Evolutionary conservation across 2,329 filamentous ascomycete genomes (phyloP).

Genomic region (Colletotrichum gigasporum): DNA sequence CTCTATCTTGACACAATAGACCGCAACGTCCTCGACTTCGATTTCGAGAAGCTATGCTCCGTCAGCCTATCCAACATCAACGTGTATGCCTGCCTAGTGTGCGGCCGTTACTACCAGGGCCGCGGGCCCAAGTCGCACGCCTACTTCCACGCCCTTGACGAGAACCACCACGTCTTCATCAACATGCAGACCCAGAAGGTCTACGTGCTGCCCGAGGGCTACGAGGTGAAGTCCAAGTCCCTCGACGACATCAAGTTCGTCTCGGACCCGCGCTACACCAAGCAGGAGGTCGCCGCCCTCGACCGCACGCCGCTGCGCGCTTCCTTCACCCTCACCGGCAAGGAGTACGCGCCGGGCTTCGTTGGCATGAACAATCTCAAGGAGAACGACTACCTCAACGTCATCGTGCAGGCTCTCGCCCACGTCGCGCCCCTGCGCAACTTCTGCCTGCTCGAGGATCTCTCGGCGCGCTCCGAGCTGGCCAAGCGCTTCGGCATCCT

Average conservation of each 20-base stretch:
- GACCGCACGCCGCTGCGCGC: constrained; percentile 69
- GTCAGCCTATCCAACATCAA: constrained; percentile 98
- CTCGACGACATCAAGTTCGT: constrained; percentile 99
- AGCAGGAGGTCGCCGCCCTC: constrained; percentile 80
- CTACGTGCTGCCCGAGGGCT: constrained; percentile 93
- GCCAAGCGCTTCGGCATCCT: constrained; percentile 89
- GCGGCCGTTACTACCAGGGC: constrained; percentile 97
- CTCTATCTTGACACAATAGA: constrained; percentile 98
- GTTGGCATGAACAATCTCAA: constrained; percentile 99
- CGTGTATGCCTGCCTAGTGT: constrained; percentile 96
- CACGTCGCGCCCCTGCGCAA: constrained; percentile 92
- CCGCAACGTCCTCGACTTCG: constrained; percentile 92
- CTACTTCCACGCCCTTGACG: constrained; percentile 96
- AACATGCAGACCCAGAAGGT: constrained; percentile 95
- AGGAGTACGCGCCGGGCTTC: constrained; percentile 91
- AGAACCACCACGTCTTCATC: constrained; percentile 97
- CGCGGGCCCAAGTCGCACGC: constrained; percentile 93
- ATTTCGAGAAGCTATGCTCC: constrained; percentile 98
- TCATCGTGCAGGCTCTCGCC: constrained; percentile 88
- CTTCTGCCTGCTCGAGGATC: constrained; percentile 88
- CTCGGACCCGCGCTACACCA: constrained; percentile 87
- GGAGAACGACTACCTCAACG: constrained; percentile 98
- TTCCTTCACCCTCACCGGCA: constrained; percentile 82
- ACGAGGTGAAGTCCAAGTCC: constrained; percentile 93
- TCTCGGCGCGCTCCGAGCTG: constrained; percentile 77